Evolutionary conservation across 2,329 filamentous ascomycete species (phyloP), one percentile per base, ranked within the genome.

Genomic region (Macrophomina phaseolina): DNA sequence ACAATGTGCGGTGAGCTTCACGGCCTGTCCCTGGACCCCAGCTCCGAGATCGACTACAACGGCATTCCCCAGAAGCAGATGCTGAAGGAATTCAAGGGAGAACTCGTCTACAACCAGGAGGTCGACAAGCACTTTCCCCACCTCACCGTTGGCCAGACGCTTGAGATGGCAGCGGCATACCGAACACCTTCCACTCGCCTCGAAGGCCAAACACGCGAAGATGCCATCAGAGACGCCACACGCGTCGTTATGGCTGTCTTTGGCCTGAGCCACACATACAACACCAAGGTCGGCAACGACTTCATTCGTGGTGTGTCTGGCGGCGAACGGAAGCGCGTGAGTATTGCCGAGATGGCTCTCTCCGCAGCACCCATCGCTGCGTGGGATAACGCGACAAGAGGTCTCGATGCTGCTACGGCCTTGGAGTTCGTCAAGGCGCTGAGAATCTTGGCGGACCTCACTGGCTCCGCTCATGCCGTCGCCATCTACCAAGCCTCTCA

Each of bases 291-390:
- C 8, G 84, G 84, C 38, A 81, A 88, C 70, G 85, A 88, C 60
- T 89, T 84, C 68, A 81, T 89, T 16, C 82, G 87, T 23, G 87
- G 87, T 40, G 87, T 90, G 5, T 87, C 84, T 36, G 88, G 88
- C 68, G 87, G 87, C 63, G 86, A 88, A 71, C 75, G 86, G 60
- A 89, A 89, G 73, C 82, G 87, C 76, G 87, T 89, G 8, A 84
- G 81, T 58, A 88, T 89, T 66, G 85, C 86, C 1, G 87, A 89
- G 68, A 81, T 81, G 77, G 72, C 79, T 48, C 71, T 82, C 2
- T 77, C 78, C 2, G 78, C 77, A 32, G 74, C 79, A 7, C 77
- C 79, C 14, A 71, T 83, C 12, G 75, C 74, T 5, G 75, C 77
- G 0, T 84, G 81, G 81, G 82, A 84, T 62, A 84, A 84, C 67